Percentiles rank a stretch among this genome's conserved stretches.
These are phyloP conservation scores for Russula vinacea DNA, from an alignment of 768 basidiomycete genomes.

Conservation along the genomic window DNA sequence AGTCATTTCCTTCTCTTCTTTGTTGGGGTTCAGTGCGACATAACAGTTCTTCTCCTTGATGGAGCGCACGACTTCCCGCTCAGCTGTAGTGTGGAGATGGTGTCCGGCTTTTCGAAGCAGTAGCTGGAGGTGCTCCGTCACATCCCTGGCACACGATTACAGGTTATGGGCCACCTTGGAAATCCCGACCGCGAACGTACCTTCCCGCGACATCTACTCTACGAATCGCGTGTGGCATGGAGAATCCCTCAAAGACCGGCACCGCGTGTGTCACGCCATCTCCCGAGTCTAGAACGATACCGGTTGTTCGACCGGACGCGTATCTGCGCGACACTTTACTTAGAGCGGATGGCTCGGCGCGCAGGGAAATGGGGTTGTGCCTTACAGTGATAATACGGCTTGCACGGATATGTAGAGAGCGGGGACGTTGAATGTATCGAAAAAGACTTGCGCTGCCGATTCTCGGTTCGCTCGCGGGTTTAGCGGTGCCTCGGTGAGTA, in stretches of 20 bases:
- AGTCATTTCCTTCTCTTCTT: conserved; percentile 89
- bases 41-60: conserved; percentile 99
- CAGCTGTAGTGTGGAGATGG: conserved; percentile 93
- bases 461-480: conserved; percentile 97
- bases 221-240: conserved; percentile 97
- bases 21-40: conserved; percentile 84
- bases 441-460: conserved; percentile 96
- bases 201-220: conserved; percentile 95
- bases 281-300: conserved; percentile 98
- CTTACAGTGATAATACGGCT: conserved; percentile 92
- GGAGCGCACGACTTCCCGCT: conserved; percentile 92
- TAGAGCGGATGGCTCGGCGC: not conserved
- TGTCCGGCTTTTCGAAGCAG: conserved; percentile 92
- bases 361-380: not conserved
- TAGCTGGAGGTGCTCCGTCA: conserved; percentile 94
- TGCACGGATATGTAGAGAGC: conserved; percentile 96
- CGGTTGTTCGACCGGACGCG: conserved; percentile 96
- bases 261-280: conserved; percentile 99
- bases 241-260: conserved; percentile 98
- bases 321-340: conserved; percentile 54
- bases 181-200: conserved; percentile 42
- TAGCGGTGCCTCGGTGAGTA: conserved; percentile 94
- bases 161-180: conserved; percentile 9
- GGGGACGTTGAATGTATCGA: conserved; percentile 99
- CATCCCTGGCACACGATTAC: conserved; percentile 57